Evolutionary conservation across 352 stramenopile genomes (phyloP).

Genomic region (Phytophthora chlamydospora): DNA sequence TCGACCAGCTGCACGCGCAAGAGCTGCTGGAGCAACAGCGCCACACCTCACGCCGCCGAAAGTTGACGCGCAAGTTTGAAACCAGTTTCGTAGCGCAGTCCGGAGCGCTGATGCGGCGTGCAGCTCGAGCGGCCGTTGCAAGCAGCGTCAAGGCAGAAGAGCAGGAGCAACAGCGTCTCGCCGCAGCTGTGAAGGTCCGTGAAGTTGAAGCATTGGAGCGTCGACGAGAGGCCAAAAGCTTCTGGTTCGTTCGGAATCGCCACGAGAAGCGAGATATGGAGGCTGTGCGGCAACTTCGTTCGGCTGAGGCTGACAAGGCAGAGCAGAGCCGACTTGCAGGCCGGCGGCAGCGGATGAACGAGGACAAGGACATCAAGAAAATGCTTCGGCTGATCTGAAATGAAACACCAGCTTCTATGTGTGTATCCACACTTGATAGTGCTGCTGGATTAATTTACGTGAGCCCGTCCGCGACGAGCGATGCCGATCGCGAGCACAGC

Average conservation of each 20-base stretch:
- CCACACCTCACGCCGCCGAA: conserved; percentile 38
- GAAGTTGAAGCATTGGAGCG: conserved; percentile 46
- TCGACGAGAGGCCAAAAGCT: conserved; percentile 70
- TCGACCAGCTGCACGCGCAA: conserved; percentile 49
- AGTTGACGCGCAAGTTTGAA: conserved; percentile 63
- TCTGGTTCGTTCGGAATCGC: conserved; percentile 71
- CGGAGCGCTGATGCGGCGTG: conserved; percentile 69
- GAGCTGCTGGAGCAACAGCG: conserved; percentile 60
- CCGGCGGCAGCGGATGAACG: conserved; percentile 50
- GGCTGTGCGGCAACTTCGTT: conserved; percentile 28
- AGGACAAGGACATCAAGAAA: conserved; percentile 76
- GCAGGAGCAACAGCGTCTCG: conserved; percentile 37
- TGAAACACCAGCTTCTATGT: conserved; percentile 17
- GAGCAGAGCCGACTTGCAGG: conserved; percentile 26
- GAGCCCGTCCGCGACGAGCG: conserved; percentile 39
- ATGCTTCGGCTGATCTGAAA: conserved; percentile 62
- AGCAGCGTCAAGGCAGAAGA: conserved; percentile 38
- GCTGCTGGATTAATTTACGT: conserved; percentile 31
- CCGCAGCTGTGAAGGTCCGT: conserved; percentile 29
- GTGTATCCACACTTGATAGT: not conserved
- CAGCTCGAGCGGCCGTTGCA: conserved; percentile 52
- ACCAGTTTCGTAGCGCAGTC: conserved; percentile 59
- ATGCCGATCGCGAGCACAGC: conserved; percentile 48
- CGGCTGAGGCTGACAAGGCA: conserved; percentile 30
- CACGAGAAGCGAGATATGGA: conserved; percentile 41